phyloP scores from a whole-genome alignment of 352 stramenopile genomes.

The Phytopythium sindhum region DNA sequence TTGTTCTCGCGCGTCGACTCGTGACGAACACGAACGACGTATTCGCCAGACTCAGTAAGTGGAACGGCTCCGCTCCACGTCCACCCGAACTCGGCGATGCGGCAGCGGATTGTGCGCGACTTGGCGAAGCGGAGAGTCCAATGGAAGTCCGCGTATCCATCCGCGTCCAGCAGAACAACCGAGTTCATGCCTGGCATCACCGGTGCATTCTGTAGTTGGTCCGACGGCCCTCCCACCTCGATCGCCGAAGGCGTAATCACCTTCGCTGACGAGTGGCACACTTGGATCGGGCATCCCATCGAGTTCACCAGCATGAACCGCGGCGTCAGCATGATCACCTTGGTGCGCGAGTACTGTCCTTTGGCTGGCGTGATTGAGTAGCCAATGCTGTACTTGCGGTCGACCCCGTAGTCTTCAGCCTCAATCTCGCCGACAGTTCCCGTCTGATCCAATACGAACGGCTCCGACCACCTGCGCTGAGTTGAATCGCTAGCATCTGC shows the following conservation, averaged over 20 bases:
- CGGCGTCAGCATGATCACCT: slow-evolving; percentile 86
- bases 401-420: slow-evolving; percentile 50
- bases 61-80: slow-evolving; percentile 83
- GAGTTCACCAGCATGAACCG: slow-evolving; percentile 86
- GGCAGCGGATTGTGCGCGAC: slow-evolving; percentile 74
- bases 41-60: slow-evolving; percentile 73
- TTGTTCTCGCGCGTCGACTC: slow-evolving; percentile 78
- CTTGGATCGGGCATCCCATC: slow-evolving; percentile 59
- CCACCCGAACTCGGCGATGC: slow-evolving; percentile 70
- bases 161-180: slow-evolving; percentile 64
- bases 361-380: slow-evolving; percentile 78
- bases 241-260: slow-evolving; percentile 40
- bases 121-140: slow-evolving; percentile 71
- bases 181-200: slow-evolving; percentile 66
- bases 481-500: slow-evolving; percentile 37
- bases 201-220: slow-evolving; percentile 36
- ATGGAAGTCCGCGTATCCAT: slow-evolving; percentile 81
- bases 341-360: slow-evolving; percentile 77
- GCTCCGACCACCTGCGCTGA: slow-evolving; percentile 72
- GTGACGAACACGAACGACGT: slow-evolving; percentile 79
- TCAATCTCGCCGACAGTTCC: slow-evolving; percentile 76
- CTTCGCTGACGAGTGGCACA: slow-evolving; percentile 79
- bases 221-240: slow-evolving; percentile 23
- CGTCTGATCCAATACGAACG: slow-evolving; percentile 68
- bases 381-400: slow-evolving; percentile 75